Evolutionary conservation across 1,139 yeast genomes (phyloP).

Genomic region (Sugiyamaella japonica): DNA sequence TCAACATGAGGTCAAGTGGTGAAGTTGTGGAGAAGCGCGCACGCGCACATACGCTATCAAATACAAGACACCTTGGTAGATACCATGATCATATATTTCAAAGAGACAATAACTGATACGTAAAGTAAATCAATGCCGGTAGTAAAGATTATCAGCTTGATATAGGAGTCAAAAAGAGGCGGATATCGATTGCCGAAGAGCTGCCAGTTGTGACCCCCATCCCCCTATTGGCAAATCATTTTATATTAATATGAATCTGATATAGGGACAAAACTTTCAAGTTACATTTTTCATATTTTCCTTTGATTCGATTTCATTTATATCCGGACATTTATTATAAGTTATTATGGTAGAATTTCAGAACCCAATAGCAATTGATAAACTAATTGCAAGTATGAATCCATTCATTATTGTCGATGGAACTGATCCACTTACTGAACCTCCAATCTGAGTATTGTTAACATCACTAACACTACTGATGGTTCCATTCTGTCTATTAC

Average conservation of each 20-base stretch:
- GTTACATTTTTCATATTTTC: not conserved
- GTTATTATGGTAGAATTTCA: slow-evolving; percentile 5
- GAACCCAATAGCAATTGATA: not conserved
- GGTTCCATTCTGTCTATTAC: slow-evolving; percentile 5
- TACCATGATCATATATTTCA: no score
- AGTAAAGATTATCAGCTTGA: no score
- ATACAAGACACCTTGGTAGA: no score
- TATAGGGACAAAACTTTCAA: slow-evolving; percentile 1
- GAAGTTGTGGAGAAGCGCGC: not conserved
- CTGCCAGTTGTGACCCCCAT: no score
- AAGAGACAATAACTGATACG: no score
- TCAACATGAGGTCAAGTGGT: not conserved
- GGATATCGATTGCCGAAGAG: no score
- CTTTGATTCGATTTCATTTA: slow-evolving; percentile 1
- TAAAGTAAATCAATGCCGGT: no score
- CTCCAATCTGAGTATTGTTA: slow-evolving; percentile 7
- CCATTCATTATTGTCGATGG: not conserved
- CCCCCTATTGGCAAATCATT: not conserved
- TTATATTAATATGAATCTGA: not conserved
- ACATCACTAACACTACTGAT: slow-evolving; percentile 2
- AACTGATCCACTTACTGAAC: slow-evolving; percentile 6
- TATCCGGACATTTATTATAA: not conserved
- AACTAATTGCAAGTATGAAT: not conserved
- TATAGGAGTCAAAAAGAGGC: no score
- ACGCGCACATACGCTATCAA: not conserved